phyloP scores from a whole-genome alignment of 2,329 filamentous ascomycete species.

The Xylariales sp. region DNA sequence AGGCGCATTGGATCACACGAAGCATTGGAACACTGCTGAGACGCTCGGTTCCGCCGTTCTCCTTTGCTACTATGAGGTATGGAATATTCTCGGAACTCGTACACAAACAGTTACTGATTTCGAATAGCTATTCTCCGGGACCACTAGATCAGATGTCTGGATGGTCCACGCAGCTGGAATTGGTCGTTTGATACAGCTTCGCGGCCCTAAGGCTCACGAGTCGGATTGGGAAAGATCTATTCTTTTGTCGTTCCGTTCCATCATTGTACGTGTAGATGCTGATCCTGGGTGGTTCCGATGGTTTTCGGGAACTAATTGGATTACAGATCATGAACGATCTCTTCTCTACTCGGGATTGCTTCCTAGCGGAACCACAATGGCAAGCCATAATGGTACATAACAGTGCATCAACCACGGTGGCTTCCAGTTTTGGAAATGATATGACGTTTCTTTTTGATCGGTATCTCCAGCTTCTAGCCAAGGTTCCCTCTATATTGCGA shows the following conservation, averaged over 20 bases:
- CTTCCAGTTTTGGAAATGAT: constrained; percentile 11
- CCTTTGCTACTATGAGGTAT: constrained; percentile 3
- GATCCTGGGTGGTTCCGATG: constrained; percentile 7
- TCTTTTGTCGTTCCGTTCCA: constrained; percentile 5
- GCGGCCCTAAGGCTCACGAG: constrained; percentile 3
- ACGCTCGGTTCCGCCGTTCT: constrained; percentile 1
- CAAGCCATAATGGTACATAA: constrained; percentile 22
- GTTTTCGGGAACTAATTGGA: constrained; percentile 16
- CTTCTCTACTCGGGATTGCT: constrained; percentile 22
- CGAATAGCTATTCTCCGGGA: constrained; percentile 6
- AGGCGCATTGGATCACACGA: constrained; percentile 5
- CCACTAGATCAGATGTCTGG: constrained; percentile 5
- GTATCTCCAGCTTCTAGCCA: constrained; percentile 28
- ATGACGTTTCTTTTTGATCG: constrained; percentile 23
- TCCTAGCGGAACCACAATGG: constrained; percentile 31
- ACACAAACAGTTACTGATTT: not conserved
- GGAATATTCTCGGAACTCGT: not conserved
- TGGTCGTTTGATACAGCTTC: constrained; percentile 2
- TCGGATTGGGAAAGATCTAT: constrained; percentile 5
- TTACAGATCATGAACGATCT: constrained; percentile 7
- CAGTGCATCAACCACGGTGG: constrained; percentile 13
- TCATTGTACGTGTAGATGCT: constrained; percentile 4
- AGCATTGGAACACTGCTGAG: constrained; percentile 7
- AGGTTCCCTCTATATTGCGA: constrained; percentile 27
- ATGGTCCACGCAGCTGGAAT: constrained; percentile 7